Base-by-base conservation (phyloP, 2,329 filamentous ascomycete species). In the Arthroderma uncinatum region DNA sequence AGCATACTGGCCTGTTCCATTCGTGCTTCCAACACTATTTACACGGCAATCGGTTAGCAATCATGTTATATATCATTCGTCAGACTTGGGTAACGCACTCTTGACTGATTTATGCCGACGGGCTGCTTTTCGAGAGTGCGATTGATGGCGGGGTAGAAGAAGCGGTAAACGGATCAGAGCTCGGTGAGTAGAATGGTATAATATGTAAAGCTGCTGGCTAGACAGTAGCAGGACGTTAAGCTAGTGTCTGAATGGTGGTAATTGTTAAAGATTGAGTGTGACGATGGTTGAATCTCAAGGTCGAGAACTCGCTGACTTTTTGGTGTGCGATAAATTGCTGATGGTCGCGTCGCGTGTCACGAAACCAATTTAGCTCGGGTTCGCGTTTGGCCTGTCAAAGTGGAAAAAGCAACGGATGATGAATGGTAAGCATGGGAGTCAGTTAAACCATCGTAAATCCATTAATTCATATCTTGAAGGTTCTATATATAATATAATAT, bases 1-100 rank as follows among this genome's bases (percentile, higher is more conserved):
- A 98, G 82, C 73, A 95, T 81, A 70, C 83, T 81, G 62, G 94
- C 92, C 81, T 97, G 91, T 73, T 93, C 87, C 75, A 98, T 82
- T 77, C 91, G 87, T 83, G 93, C 93, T 82, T 98, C 93, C 78
- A 98, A 84, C 92, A 97, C 80, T 83, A 65, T 42, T 42, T 42
- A 55, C 23, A 55, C 8, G 25, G 53, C 25, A 40, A 30, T 40
- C 37, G 4, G 37, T 48, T 30, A 48, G 44, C 5, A 23, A 16
- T 28, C 4, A 4, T 28, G 21, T 12, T 25, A 10, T 12, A 28
- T 48, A 10, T n/a, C 12, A n/a, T 4, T 1, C 7, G 21, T 6
- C 21, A 28, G 44, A 21, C 8, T 19, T 16, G 44, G 44, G 10
- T n/a, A 30, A 28, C 44, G 44, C 25, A 48, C 44, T 48, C 21